phyloP scores from a whole-genome alignment of 352 stramenopile species.

The Aphanomyces euteiches region DNA sequence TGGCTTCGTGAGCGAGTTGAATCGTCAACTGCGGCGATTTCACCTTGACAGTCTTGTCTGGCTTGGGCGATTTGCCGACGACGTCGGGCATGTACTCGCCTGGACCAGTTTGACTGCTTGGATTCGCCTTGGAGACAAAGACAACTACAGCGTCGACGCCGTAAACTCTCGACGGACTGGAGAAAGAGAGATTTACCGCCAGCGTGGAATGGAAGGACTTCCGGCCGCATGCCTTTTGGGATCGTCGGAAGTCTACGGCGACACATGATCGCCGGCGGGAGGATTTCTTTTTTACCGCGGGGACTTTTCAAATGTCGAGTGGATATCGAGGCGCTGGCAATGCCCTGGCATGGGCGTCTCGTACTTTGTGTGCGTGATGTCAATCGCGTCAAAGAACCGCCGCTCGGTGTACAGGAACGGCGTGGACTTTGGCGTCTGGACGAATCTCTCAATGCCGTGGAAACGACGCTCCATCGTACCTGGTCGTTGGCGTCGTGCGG shows the following conservation, averaged over 20 bases:
- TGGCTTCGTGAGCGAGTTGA: conserved; percentile 15
- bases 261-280: not conserved
- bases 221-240: conserved; percentile 12
- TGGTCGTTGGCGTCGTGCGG: not conserved
- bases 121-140: not conserved
- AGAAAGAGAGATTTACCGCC: not conserved
- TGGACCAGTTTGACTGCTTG: conserved; percentile 7
- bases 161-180: not conserved
- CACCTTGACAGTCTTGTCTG: not conserved
- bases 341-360: conserved; percentile 22
- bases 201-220: conserved; percentile 2
- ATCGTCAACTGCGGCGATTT: conserved; percentile 12
- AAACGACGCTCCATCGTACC: not conserved
- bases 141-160: not conserved
- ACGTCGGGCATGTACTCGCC: conserved; percentile 21
- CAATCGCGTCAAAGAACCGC: conserved; percentile 27
- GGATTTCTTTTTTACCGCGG: conserved; percentile 2
- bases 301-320: conserved; percentile 24
- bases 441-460: not conserved
- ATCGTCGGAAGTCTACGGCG: conserved; percentile 19
- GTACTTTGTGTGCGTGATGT: conserved; percentile 29
- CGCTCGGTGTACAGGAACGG: conserved; percentile 11
- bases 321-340: conserved; percentile 13
- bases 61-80: not conserved
- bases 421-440: not conserved